Percentiles rank a stretch among this genome's conserved stretches.
Conservation (phyloP, 2,329 filamentous ascomycete species). For the Aspergillus cejpii region DNA sequence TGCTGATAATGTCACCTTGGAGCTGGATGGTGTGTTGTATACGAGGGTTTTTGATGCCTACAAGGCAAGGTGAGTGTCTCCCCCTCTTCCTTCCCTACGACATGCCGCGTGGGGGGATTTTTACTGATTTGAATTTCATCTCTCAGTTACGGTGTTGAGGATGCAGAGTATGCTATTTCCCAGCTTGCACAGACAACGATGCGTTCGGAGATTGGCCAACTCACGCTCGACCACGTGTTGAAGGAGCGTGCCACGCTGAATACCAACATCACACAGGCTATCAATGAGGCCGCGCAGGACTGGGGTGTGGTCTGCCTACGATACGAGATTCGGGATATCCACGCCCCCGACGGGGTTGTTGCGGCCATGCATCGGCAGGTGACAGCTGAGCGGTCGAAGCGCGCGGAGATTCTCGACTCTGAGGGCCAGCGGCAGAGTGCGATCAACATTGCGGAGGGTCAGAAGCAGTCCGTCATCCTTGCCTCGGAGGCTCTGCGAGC, state of each 20-base stretch:
- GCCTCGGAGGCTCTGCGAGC: constrained; percentile 85
- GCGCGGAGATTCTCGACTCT: constrained; percentile 93
- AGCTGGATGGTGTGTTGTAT: constrained; percentile 91
- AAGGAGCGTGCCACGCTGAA: constrained; percentile 96
- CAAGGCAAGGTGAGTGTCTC: constrained; percentile 69
- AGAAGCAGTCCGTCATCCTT: constrained; percentile 93
- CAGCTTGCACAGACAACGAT: constrained; percentile 98
- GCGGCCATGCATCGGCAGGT: constrained; percentile 98
- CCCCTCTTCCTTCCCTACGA: too few relatives aligned
- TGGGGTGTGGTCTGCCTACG: constrained; percentile 95
- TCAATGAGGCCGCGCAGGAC: constrained; percentile 94
- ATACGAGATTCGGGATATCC: constrained; percentile 97
- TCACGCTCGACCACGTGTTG: constrained; percentile 92
- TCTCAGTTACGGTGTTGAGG: constrained; percentile 89
- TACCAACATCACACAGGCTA: constrained; percentile 95
- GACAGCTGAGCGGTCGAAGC: constrained; percentile 92
- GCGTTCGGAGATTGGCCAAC: constrained; percentile 95
- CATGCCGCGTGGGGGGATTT: too few relatives aligned
- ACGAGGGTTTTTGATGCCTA: constrained; percentile 96
- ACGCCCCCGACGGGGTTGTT: constrained; percentile 86
- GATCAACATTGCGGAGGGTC: constrained; percentile 97
- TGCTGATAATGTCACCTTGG: constrained; percentile 94
- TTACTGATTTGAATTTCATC: constrained; percentile 2
- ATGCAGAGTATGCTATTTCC: constrained; percentile 96
- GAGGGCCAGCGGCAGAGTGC: constrained; percentile 95